Evolutionary conservation across 139 green algal genomes (phyloP), one percentile per base, ranked within the genome.

Genomic region (Axilococcus clingmanii): DNA sequence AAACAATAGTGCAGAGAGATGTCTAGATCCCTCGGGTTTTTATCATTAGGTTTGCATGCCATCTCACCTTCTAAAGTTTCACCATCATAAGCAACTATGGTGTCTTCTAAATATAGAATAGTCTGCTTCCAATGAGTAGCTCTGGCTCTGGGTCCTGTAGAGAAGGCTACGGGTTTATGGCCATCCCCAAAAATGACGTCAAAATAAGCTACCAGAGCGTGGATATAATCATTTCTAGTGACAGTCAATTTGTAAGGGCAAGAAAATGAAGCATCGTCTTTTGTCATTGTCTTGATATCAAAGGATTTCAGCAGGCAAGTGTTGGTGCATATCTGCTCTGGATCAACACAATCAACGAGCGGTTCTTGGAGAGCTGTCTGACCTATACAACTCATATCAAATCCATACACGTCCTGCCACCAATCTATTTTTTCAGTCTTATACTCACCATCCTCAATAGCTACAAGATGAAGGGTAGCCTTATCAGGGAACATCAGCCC

Each of bases 391-490:
- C 47, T 66, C 77, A 94, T 93, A 69, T 94, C 68, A 65, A 93
- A 93, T 31, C 85, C 83, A 59, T 94, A 95, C 47, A 95, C 86
- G 48, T 90, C 83, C 36, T 87, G 59, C 85, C 86, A 95, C 55
- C 89, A 93, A 55, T 93, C 74, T 35, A 94, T 91, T 74, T 94
- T 95, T 41, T 95, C 86, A 47, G 38, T 51, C 38, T 63, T 69
- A 77, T 96, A 97, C 25, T 95, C 81, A 0, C 63, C 87, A 52
- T 96, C 87, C 60, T 95, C 86, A 45, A 96, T 94, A 24, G 62
- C 82, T 27, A 65, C 49, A 38, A 94, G 20, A 35, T 61, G 55
- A 50, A 94, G 48, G 0, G 65, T 71, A 40, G 72, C 71, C n/a
- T 63, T 71, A 69, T 94, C 86, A 8, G 85, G 85, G 17, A 93